Evolutionary conservation across 2,329 filamentous ascomycete species (phyloP).

Genomic region (Aspergillus aculeatinus): DNA sequence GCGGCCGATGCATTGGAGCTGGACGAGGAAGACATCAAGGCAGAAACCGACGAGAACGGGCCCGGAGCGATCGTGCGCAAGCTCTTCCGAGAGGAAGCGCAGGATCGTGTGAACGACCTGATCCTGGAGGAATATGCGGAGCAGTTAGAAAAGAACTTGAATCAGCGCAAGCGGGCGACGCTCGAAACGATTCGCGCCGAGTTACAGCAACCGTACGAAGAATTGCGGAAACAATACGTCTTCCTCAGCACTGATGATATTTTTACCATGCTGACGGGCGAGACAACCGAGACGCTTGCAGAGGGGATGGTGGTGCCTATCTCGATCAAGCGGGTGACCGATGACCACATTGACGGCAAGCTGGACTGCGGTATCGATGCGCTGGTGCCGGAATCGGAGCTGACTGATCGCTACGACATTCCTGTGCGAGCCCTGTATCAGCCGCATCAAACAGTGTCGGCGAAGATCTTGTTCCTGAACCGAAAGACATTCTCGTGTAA

Average conservation of each 20-base stretch:
- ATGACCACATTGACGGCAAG: conserved; percentile 89
- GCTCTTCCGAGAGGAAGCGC: conserved; percentile 89
- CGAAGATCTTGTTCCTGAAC: conserved; percentile 84
- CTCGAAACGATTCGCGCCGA: conserved; percentile 95
- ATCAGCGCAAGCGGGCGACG: conserved; percentile 91
- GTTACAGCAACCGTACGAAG: conserved; percentile 88
- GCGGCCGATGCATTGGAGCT: conserved; percentile 93
- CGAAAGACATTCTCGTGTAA: conserved; percentile 81
- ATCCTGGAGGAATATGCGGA: conserved; percentile 96
- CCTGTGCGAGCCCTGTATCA: conserved; percentile 73
- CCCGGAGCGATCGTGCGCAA: conserved; percentile 87
- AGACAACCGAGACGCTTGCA: conserved; percentile 77
- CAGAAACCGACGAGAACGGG: conserved; percentile 86
- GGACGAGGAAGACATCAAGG: conserved; percentile 97
- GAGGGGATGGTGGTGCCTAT: conserved; percentile 93
- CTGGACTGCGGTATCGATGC: conserved; percentile 94
- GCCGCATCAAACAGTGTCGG: conserved; percentile 79
- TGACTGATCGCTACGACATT: conserved; percentile 67
- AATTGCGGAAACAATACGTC: conserved; percentile 78
- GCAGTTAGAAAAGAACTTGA: conserved; percentile 88
- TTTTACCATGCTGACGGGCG: conserved; percentile 95
- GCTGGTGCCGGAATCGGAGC: conserved; percentile 77
- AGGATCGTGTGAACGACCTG: conserved; percentile 93
- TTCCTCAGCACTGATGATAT: conserved; percentile 71
- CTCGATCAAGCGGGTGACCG: conserved; percentile 81